Evolutionary conservation across 108 stramenopile genomes (phyloP).

Genomic region (Cyclotella sp.): DNA sequence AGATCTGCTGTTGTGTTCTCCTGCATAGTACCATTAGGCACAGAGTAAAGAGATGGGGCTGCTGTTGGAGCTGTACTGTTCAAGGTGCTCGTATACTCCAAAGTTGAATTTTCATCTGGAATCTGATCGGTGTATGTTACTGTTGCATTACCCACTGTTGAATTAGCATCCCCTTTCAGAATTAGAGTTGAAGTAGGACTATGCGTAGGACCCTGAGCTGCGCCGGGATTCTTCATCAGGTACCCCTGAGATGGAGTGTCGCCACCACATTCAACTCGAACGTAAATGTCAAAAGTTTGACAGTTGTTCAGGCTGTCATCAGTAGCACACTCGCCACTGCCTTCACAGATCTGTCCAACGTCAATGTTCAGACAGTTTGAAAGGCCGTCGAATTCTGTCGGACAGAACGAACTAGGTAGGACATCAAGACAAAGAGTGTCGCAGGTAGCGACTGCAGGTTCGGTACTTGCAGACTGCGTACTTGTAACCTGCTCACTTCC

Average conservation of each 20-base stretch:
- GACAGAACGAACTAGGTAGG: constrained; percentile 38
- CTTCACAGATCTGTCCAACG: constrained; percentile 46
- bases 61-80: neutral
- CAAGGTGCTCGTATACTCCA: neutral
- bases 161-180: neutral
- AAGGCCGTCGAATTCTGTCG: constrained; percentile 22
- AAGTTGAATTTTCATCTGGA: neutral
- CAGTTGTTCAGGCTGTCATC: constrained; percentile 49
- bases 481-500: neutral
- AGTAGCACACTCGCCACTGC: constrained; percentile 47
- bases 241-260: constrained; percentile 37
- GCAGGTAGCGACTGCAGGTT: constrained; percentile 19
- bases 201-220: neutral
- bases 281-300: constrained; percentile 48
- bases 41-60: neutral
- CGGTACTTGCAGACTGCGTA: neutral
- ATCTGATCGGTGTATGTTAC: neutral
- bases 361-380: constrained; percentile 45
- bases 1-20: neutral
- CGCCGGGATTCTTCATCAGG: constrained; percentile 23
- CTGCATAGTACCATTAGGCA: neutral
- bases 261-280: constrained; percentile 41
- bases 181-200: neutral
- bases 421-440: constrained; percentile 41
- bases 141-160: neutral